Percentiles rank a stretch among this genome's conserved stretches.
phyloP scores from a whole-genome alignment of 2,329 filamentous ascomycete species.

The Ophioceras dolichostomum region DNA sequence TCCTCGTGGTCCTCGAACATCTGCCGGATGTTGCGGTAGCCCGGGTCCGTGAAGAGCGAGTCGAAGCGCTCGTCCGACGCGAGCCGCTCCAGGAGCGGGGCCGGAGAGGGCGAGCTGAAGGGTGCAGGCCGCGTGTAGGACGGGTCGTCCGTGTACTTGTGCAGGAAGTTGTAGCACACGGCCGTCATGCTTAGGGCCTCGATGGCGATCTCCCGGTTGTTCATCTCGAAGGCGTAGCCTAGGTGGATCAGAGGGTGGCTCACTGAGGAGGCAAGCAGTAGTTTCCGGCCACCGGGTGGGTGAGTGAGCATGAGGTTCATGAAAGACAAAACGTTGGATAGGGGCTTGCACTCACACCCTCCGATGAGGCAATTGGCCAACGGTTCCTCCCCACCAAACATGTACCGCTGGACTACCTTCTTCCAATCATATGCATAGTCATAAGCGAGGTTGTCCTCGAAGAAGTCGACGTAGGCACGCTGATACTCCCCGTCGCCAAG shows the following conservation, averaged over 20 bases:
- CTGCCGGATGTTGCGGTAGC: slow-evolving; percentile 49
- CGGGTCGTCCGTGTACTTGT: slow-evolving; percentile 59
- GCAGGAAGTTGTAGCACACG: slow-evolving; percentile 44
- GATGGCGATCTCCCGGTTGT: slow-evolving; percentile 74
- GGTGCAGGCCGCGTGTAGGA: slow-evolving; percentile 55
- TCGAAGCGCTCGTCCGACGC: slow-evolving; percentile 58
- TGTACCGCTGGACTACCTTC: slow-evolving; percentile 58
- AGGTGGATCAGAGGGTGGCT: slow-evolving; percentile 90
- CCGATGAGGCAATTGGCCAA: slow-evolving; percentile 70
- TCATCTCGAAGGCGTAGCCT: slow-evolving; percentile 84
- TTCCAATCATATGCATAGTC: slow-evolving; percentile 72
- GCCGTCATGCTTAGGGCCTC: slow-evolving; percentile 67
- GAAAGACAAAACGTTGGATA: too few relatives aligned
- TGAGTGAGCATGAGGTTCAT: slow-evolving; percentile 12
- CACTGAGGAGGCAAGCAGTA: slow-evolving; percentile 38
- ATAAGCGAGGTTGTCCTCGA: slow-evolving; percentile 79
- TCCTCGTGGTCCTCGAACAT: slow-evolving; percentile 60
- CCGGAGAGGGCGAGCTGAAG: slow-evolving; percentile 45
- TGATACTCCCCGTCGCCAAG: slow-evolving; percentile 73
- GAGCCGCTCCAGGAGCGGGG: slow-evolving; percentile 61
- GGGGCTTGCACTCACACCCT: slow-evolving; percentile 55
- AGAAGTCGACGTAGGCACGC: slow-evolving; percentile 86
- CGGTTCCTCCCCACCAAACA: slow-evolving; percentile 64
- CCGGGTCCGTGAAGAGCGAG: slow-evolving; percentile 45
- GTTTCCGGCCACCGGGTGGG: too few relatives aligned